Conservation (phyloP, 2,329 filamentous ascomycete genomes). For the Penicillium sp. region DNA sequence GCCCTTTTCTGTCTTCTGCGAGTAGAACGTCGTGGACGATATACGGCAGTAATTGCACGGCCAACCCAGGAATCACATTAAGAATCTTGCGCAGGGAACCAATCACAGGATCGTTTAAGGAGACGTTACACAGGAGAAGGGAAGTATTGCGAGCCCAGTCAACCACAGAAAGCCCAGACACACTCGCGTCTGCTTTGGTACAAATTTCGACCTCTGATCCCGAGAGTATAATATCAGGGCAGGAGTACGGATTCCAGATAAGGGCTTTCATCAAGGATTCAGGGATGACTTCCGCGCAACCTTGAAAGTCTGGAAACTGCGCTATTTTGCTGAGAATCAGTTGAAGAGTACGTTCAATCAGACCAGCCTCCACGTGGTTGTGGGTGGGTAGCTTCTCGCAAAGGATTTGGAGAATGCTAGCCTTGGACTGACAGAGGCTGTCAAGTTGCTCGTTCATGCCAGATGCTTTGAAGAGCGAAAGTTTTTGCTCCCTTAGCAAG, state of each 20-base stretch:
- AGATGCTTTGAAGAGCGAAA: conserved; percentile 22
- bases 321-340: conserved; percentile 40
- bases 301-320: conserved; percentile 29
- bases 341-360: conserved; percentile 48
- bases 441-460: conserved; percentile 8
- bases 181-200: conserved; percentile 15
- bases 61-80: conserved; percentile 65
- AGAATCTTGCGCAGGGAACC: conserved; percentile 68
- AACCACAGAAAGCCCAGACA: conserved; percentile 21
- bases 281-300: conserved; percentile 40
- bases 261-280: conserved; percentile 40
- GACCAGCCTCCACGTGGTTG: conserved; percentile 48
- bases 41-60: conserved; percentile 75
- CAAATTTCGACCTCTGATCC: conserved; percentile 19
- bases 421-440: conserved; percentile 53
- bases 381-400: conserved; percentile 62
- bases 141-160: conserved; percentile 38
- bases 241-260: conserved; percentile 44
- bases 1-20: conserved; percentile 62
- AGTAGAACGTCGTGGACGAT: conserved; percentile 79
- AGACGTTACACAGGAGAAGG: conserved; percentile 58
- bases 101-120: conserved; percentile 66
- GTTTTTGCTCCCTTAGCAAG: conserved; percentile 46
- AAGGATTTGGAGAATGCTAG: conserved; percentile 62
- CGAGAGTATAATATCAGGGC: conserved; percentile 32